These are phyloP conservation scores for Breynia disticha DNA, from an alignment of 441 rosid species.

Conservation along the genomic window DNA sequence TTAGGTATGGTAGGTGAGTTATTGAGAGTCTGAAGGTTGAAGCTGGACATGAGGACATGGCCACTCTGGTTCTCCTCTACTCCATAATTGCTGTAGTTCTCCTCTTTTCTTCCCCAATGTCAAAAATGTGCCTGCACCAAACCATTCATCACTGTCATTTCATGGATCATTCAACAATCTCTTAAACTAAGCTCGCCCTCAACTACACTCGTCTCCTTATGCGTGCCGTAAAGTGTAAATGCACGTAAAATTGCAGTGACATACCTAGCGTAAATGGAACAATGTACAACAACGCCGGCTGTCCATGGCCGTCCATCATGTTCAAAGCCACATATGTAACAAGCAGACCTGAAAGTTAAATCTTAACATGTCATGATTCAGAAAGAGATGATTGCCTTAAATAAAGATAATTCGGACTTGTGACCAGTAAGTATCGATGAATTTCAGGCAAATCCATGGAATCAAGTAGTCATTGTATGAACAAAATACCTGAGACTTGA, in stretches of 20 bases:
- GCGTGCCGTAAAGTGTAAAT: too few relatives aligned
- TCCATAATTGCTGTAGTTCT: slow-evolving; percentile 77
- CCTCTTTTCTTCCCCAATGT: slow-evolving; percentile 82
- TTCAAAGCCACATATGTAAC: slow-evolving; percentile 70
- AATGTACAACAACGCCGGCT: slow-evolving; percentile 76
- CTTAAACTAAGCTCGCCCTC: too few relatives aligned
- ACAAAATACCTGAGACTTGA: too few relatives aligned
- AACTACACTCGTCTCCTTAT: too few relatives aligned
- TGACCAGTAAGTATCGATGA: neutral
- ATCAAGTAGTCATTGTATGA: too few relatives aligned
- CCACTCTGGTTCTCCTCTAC: slow-evolving; percentile 75
- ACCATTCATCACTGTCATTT: neutral
- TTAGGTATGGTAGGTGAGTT: too few relatives aligned
- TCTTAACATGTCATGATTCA: neutral
- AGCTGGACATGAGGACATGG: slow-evolving; percentile 70
- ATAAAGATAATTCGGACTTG: neutral
- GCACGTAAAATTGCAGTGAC: neutral
- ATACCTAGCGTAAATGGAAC: slow-evolving; percentile 84
- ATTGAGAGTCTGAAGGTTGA: slow-evolving; percentile 26
- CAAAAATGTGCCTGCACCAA: slow-evolving; percentile 63
- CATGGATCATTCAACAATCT: neutral
- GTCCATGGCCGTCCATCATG: slow-evolving; percentile 87
- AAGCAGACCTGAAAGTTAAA: slow-evolving; percentile 46
- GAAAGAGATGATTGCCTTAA: neutral
- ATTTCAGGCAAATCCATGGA: too few relatives aligned